Conservation (phyloP, 768 basidiomycete species). For the Trametes punicea region DNA sequence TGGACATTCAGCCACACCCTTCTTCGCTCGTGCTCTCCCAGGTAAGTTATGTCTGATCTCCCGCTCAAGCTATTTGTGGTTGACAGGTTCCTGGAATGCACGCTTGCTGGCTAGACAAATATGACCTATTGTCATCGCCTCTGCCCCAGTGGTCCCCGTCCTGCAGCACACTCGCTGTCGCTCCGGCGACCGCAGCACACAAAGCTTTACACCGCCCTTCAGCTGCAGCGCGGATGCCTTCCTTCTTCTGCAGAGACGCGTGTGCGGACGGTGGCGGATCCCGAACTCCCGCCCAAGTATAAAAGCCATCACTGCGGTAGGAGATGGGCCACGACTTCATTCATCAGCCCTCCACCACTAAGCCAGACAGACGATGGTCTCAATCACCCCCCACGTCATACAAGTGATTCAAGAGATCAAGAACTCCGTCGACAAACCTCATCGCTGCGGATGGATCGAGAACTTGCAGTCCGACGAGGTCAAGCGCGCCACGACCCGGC, state of each 20-base stretch:
- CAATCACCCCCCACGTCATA: background rate
- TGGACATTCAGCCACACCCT: no score
- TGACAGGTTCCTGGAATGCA: no score
- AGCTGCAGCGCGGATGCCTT: background rate
- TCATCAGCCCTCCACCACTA: background rate
- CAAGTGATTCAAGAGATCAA: conserved; percentile 14
- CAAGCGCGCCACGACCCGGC: background rate
- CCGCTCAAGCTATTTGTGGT: no score
- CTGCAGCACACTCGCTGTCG: background rate
- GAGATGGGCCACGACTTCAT: no score
- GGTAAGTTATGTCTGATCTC: no score
- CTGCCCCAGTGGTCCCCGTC: background rate
- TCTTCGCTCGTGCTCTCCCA: no score
- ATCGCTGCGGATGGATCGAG: background rate
- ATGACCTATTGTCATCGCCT: no score
- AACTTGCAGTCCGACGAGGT: background rate
- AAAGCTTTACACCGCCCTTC: conserved; percentile 4
- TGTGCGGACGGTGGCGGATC: no score
- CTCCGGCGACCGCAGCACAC: conserved; percentile 4
- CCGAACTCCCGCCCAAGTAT: no score
- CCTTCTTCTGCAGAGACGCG: no score
- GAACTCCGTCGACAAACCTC: conserved; percentile 6
- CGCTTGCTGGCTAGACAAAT: no score
- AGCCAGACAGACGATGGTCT: background rate
- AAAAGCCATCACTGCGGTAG: background rate